A percentile compares a stretch with the other conserved stretches of the same genome.
Evolutionary conservation across 2,329 filamentous ascomycete species (phyloP).

Genomic region (Paracamarosporium sp.): DNA sequence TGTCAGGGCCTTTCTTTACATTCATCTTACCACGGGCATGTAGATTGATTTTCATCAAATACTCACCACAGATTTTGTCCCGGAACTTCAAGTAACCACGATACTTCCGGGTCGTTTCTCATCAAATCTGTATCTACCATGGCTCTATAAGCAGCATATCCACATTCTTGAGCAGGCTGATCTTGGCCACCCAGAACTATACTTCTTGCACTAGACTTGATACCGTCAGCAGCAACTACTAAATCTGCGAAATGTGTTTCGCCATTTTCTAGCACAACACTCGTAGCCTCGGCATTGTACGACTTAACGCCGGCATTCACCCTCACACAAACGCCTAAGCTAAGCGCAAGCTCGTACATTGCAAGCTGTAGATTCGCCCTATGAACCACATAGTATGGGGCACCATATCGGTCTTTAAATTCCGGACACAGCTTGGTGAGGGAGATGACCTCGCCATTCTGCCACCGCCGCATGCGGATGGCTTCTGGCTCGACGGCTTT

Average conservation of each 20-base stretch:
- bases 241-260: slow-evolving; percentile 44
- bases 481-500: slow-evolving; percentile 48
- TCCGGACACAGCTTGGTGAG: slow-evolving; percentile 61
- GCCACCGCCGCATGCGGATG: slow-evolving; percentile 59
- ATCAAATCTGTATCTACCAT: slow-evolving; percentile 58
- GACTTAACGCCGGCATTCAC: slow-evolving; percentile 15
- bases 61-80: slow-evolving; percentile 28
- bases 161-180: slow-evolving; percentile 29
- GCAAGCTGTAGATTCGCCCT: slow-evolving; percentile 25
- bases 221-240: slow-evolving; percentile 40
- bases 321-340: slow-evolving; percentile 21
- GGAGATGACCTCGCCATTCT: slow-evolving; percentile 54
- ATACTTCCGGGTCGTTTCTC: slow-evolving; percentile 39
- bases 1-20: slow-evolving; percentile 19
- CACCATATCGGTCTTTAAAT: slow-evolving; percentile 43
- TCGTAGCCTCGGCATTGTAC: slow-evolving; percentile 12
- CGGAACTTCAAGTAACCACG: slow-evolving; percentile 24
- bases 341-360: slow-evolving; percentile 19
- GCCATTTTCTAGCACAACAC: slow-evolving; percentile 46
- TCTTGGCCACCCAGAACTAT: not conserved
- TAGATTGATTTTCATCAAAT: not conserved
- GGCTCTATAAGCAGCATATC: slow-evolving; percentile 67
- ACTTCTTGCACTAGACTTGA: slow-evolving; percentile 11
- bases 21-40: not conserved
- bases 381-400: slow-evolving; percentile 30